Percentiles rank a stretch among this genome's conserved stretches.
These are phyloP conservation scores for Atkinsonella texensis DNA, from an alignment of 2,329 filamentous ascomycete species.

Conservation along the genomic window DNA sequence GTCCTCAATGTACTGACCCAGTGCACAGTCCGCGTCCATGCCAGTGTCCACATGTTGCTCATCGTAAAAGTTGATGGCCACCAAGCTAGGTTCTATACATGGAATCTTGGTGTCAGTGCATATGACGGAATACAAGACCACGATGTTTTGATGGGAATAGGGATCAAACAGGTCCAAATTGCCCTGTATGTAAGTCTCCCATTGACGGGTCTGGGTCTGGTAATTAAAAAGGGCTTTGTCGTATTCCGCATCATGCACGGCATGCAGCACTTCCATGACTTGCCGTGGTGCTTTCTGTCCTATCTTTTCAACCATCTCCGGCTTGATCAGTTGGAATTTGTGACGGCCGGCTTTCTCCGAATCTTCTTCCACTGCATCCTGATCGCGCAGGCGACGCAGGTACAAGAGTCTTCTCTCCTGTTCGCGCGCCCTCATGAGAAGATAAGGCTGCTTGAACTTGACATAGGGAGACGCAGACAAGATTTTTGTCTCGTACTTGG, in stretches of 20 bases:
- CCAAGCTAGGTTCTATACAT: constrained; percentile 80
- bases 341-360: constrained; percentile 53
- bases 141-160: constrained; percentile 91
- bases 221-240: constrained; percentile 92
- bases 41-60: constrained; percentile 66
- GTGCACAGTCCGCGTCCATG: constrained; percentile 75
- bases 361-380: constrained; percentile 49
- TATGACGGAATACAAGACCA: constrained; percentile 84
- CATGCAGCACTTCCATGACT: constrained; percentile 86
- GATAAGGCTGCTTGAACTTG: constrained; percentile 85
- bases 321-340: constrained; percentile 81
- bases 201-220: constrained; percentile 84
- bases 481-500: constrained; percentile 85
- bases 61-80: constrained; percentile 87
- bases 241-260: constrained; percentile 92
- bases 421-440: constrained; percentile 83
- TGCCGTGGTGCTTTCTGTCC: constrained; percentile 70
- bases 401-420: constrained; percentile 77
- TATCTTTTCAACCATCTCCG: constrained; percentile 86
- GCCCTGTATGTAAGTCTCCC: constrained; percentile 88
- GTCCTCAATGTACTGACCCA: constrained; percentile 92
- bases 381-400: constrained; percentile 70
- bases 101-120: constrained; percentile 90
- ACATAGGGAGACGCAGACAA: constrained; percentile 94
- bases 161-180: constrained; percentile 88